Percentiles rank a stretch among this genome's conserved stretches.
Conservation (phyloP, 148 eudicot species). For the Rhododendron henanense region DNA sequence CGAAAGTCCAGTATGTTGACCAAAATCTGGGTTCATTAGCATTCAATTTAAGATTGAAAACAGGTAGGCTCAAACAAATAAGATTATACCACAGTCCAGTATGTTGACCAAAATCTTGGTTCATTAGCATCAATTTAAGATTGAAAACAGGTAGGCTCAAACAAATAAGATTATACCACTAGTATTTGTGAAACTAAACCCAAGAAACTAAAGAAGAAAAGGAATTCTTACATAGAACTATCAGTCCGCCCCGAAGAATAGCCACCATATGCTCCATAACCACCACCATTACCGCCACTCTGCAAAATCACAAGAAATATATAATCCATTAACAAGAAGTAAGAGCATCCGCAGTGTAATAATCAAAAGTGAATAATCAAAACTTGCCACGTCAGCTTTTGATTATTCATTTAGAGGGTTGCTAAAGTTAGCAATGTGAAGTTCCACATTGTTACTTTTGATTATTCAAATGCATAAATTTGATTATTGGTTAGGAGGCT, state of each 20-base stretch:
- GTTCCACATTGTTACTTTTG: too few relatives aligned
- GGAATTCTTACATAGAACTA: constrained; percentile 63
- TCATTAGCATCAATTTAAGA: background rate
- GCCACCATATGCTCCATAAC: constrained; percentile 84
- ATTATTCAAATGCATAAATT: too few relatives aligned
- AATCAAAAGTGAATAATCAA: too few relatives aligned
- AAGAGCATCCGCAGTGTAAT: too few relatives aligned
- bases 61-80: background rate
- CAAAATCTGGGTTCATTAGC: background rate
- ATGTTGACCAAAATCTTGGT: background rate
- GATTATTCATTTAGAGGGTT: too few relatives aligned
- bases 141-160: background rate
- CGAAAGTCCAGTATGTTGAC: background rate
- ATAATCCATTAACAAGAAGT: background rate
- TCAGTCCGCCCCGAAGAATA: constrained; percentile 79
- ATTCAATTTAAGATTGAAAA: background rate
- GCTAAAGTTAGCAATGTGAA: too few relatives aligned
- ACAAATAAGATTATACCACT: background rate
- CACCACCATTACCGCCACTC: constrained; percentile 51
- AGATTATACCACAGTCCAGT: background rate
- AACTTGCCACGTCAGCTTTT: too few relatives aligned
- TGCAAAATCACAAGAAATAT: constrained; percentile 22
- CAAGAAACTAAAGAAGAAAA: background rate
- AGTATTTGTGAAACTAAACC: background rate
- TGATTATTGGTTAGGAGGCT: too few relatives aligned